These are phyloP conservation scores for Colletotrichum orbiculare DNA, from an alignment of 2,329 filamentous ascomycete species.

Conservation along the genomic window DNA sequence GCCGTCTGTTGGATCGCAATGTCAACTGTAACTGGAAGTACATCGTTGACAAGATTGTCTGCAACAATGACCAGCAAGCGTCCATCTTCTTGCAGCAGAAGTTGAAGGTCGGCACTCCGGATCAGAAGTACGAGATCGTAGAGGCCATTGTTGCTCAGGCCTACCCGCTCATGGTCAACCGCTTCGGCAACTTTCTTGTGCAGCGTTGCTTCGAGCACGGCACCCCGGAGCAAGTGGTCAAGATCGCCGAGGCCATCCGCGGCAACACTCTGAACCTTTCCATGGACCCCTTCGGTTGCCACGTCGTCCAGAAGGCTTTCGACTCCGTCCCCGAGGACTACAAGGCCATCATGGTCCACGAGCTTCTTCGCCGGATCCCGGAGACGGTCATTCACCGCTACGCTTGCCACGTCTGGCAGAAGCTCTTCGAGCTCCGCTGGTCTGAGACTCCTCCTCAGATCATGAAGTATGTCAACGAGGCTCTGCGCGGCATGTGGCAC, in stretches of 20 bases:
- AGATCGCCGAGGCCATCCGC: slow-evolving; percentile 93
- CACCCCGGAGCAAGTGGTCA: slow-evolving; percentile 91
- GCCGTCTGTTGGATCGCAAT: slow-evolving; percentile 92
- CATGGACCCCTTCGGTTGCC: slow-evolving; percentile 98
- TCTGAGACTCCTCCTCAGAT: slow-evolving; percentile 94
- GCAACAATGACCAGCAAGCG: slow-evolving; percentile 98
- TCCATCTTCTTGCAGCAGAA: slow-evolving; percentile 99
- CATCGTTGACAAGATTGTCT: slow-evolving; percentile 99
- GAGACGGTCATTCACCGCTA: slow-evolving; percentile 99
- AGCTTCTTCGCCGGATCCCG: slow-evolving; percentile 92
- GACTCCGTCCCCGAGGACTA: slow-evolving; percentile 97
- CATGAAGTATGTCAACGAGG: slow-evolving; percentile 98
- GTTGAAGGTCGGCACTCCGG: slow-evolving; percentile 92
- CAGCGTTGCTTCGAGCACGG: slow-evolving; percentile 99
- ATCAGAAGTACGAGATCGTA: slow-evolving; percentile 98
- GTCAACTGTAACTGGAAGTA: slow-evolving; percentile 99
- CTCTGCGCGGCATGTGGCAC: slow-evolving; percentile 96
- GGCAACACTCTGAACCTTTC: slow-evolving; percentile 94
- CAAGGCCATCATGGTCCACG: slow-evolving; percentile 99
- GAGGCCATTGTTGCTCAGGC: slow-evolving; percentile 95
- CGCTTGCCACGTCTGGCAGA: slow-evolving; percentile 99
- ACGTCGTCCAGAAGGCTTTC: slow-evolving; percentile 98
- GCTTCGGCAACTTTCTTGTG: slow-evolving; percentile 97
- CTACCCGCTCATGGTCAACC: slow-evolving; percentile 96
- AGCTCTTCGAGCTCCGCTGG: slow-evolving; percentile 98